Conservation (phyloP, 208 protist genomes). For the Acanthamoeba quina region DNA sequence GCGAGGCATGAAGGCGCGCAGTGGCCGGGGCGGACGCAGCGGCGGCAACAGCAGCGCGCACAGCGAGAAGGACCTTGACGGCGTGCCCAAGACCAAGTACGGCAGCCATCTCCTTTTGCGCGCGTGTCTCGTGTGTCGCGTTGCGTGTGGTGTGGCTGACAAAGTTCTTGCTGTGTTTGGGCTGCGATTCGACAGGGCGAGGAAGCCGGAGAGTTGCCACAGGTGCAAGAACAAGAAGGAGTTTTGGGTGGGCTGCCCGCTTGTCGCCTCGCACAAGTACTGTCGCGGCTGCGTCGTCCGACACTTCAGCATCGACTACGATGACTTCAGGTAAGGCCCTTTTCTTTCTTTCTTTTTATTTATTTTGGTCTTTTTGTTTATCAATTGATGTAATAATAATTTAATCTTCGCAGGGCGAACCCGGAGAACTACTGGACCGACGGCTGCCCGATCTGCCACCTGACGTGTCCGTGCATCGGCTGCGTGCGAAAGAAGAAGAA, state of each 20-base stretch:
- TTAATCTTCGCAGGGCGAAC: neutral
- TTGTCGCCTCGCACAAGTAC: constrained; percentile 31
- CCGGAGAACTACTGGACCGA: neutral
- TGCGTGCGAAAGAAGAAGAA: constrained; percentile 9
- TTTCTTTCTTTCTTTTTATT: neutral
- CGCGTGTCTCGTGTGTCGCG: neutral
- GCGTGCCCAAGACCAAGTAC: constrained; percentile 16
- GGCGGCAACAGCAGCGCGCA: neutral
- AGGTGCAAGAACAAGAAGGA: constrained; percentile 54
- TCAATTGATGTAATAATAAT: neutral
- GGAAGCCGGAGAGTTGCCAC: constrained; percentile 5
- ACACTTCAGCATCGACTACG: constrained; percentile 14
- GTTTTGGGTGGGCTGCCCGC: constrained; percentile 43
- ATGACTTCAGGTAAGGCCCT: neutral
- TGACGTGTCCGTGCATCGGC: constrained; percentile 22
- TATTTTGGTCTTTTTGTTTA: neutral
- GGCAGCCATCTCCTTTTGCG: neutral
- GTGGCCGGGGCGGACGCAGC: neutral
- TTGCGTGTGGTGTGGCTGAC: too few species aligned
- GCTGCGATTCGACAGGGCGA: neutral
- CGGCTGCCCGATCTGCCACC: constrained; percentile 25
- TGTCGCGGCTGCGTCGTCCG: constrained; percentile 26
- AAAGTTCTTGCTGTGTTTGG: too few species aligned
- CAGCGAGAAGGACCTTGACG: constrained; percentile 6
- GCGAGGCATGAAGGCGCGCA: neutral